phyloP scores from a whole-genome alignment of 2,329 filamentous ascomycete genomes.

The Triangularia setosa region DNA sequence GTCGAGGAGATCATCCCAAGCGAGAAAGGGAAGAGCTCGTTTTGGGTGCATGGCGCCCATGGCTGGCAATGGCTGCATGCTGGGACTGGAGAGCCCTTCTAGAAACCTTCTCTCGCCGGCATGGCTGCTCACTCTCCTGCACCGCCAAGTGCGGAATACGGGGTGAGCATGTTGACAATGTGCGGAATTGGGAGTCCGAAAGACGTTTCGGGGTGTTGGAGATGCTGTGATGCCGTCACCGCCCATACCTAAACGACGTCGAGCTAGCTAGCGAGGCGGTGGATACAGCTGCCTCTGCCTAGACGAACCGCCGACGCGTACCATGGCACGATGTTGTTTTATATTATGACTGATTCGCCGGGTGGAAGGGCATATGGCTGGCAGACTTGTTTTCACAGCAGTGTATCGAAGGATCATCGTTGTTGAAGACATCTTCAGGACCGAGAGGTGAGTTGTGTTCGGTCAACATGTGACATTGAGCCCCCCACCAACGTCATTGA shows the following conservation, averaged over 20 bases:
- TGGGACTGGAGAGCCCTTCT: constrained; percentile 5
- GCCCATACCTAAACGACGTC: background rate
- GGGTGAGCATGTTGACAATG: background rate
- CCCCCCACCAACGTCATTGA: background rate
- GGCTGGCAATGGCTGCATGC: constrained; percentile 2
- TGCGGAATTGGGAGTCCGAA: background rate
- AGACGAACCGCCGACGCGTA: background rate
- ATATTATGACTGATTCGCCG: background rate
- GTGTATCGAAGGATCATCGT: background rate
- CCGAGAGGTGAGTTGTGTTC: background rate
- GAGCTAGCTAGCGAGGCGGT: background rate
- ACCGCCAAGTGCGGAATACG: background rate
- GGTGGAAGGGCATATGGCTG: background rate
- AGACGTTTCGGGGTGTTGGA: background rate
- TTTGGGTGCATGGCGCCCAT: background rate
- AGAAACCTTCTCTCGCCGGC: constrained; percentile 9
- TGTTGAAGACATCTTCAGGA: background rate
- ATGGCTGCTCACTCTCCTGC: constrained; percentile 5
- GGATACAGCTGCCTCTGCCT: background rate
- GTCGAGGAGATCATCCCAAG: constrained; percentile 6
- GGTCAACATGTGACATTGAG: background rate
- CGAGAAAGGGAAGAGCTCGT: constrained; percentile 3
- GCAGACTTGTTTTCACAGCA: background rate
- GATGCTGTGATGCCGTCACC: background rate
- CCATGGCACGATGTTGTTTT: background rate